Evolutionary conservation across 2,329 filamentous ascomycete species (phyloP), one percentile per base, ranked within the genome.

Genomic region (Phaeosphaeria sp.): DNA sequence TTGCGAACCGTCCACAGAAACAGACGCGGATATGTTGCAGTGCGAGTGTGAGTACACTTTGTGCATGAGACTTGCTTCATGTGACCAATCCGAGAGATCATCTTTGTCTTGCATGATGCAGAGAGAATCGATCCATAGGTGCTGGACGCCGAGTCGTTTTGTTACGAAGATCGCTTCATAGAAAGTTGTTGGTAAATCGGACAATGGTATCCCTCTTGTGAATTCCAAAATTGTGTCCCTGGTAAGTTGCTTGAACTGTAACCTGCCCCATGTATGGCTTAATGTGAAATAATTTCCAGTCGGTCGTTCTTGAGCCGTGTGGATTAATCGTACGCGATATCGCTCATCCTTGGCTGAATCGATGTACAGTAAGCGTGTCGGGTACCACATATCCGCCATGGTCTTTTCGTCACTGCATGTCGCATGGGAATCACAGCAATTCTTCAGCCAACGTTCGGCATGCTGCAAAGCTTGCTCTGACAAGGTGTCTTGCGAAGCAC

Each of bases 111-210:
- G 47, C 5, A 63, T 60, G 30, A 68, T 66, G 59, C 65, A 47
- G 13, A 47, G 44, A 11, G 21, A 25, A n/a, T 47, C 44, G 21
- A 47, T 47, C 44, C 46, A 48, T 2, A 69, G 42, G 48, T 68
- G 69, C 21, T 22, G 36, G 4, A 67, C 55, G 3, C 52, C 52
- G 1, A 70, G 57, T 22, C 17, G 25, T 21, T 52, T 50, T 1
- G 59, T 53, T 1, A 65, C 55, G 3, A 30, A 15, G 3, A 71
- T 53, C 3, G 67, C 65, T 13, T 71, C 69, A 17, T 30, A 33
- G n/a, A 68, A 67, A 4, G 60, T 59, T 47, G 46, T 57, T 9
- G 66, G 56, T 18, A 67, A 36, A 7, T 6, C 30, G 13, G 11
- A 36, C 3, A 36, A 3, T 3, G 30, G 30, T 13, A 36, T 15